These are phyloP conservation scores for Ogataea dorogensis DNA, from an alignment of 805 yeast species.

Conservation along the genomic window DNA sequence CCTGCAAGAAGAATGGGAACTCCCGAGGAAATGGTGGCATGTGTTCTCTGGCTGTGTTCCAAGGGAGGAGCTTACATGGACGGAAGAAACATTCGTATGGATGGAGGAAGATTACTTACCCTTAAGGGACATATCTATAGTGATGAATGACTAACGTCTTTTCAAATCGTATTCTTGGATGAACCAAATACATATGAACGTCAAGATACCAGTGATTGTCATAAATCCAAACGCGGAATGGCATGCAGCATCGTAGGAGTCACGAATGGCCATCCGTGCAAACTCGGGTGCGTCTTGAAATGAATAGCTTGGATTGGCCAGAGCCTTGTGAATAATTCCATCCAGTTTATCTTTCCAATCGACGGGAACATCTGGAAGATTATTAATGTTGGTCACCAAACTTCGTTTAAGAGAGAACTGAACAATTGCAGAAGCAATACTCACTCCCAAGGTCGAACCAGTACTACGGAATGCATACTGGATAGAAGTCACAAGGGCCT, in stretches of 20 bases:
- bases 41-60: conserved; percentile 20
- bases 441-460: conserved; percentile 53
- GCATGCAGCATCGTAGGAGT: conserved; percentile 50
- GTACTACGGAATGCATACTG: conserved; percentile 68
- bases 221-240: conserved; percentile 50
- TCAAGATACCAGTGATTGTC: conserved; percentile 18
- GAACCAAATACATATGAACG: conserved; percentile 9
- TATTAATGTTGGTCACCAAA: conserved; percentile 14
- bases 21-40: conserved; percentile 24
- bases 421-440: conserved; percentile 47
- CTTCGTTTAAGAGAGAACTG: conserved; percentile 27
- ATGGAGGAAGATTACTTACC: conserved; percentile 25
- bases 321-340: conserved; percentile 13
- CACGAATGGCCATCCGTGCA: conserved; percentile 43
- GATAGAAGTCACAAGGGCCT: conserved; percentile 84
- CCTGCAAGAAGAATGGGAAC: conserved; percentile 25
- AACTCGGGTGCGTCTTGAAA: conserved; percentile 46
- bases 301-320: conserved; percentile 26
- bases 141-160: conserved; percentile 17
- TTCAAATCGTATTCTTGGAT: conserved; percentile 15
- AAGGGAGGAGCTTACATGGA: conserved; percentile 28
- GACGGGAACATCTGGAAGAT: conserved; percentile 12
- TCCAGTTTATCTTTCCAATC: conserved; percentile 12
- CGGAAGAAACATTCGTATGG: conserved; percentile 26
- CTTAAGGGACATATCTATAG: conserved; percentile 26